Evolutionary conservation across 1,139 yeast genomes (phyloP).

Genomic region (Pichia kudriavzevii): DNA sequence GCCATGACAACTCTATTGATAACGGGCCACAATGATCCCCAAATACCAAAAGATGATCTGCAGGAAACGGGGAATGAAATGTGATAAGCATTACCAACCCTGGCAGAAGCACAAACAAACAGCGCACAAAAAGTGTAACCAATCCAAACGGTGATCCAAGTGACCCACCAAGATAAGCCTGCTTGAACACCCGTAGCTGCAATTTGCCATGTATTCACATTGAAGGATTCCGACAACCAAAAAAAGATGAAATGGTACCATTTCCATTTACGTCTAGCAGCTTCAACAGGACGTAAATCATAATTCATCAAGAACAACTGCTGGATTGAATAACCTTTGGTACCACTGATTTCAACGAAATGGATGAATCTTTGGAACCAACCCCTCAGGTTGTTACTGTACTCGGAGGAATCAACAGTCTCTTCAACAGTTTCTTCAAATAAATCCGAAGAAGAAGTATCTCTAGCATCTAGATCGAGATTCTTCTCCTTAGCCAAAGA

Average conservation of each 20-base stretch:
- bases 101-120: constrained; percentile 58
- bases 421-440: too few species aligned
- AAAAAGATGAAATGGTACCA: constrained; percentile 75
- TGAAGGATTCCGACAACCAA: constrained; percentile 85
- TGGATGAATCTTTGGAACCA: constrained; percentile 50
- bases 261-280: constrained; percentile 62
- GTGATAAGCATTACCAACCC: constrained; percentile 69
- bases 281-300: constrained; percentile 73
- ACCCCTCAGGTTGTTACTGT: constrained; percentile 33
- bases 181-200: constrained; percentile 73
- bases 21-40: constrained; percentile 76
- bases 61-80: constrained; percentile 71
- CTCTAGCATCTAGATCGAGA: too few species aligned
- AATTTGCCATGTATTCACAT: constrained; percentile 85
- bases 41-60: constrained; percentile 69
- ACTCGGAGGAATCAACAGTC: constrained; percentile 20
- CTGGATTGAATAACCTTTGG: constrained; percentile 31
- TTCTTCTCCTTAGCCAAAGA: too few species aligned
- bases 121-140: constrained; percentile 43
- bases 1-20: constrained; percentile 77
- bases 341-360: constrained; percentile 22
- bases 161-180: constrained; percentile 84
- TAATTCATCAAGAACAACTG: constrained; percentile 61
- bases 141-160: constrained; percentile 78
- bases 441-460: too few species aligned